phyloP scores from a whole-genome alignment of 306 rosid species.

The Fragaria vesca region DNA sequence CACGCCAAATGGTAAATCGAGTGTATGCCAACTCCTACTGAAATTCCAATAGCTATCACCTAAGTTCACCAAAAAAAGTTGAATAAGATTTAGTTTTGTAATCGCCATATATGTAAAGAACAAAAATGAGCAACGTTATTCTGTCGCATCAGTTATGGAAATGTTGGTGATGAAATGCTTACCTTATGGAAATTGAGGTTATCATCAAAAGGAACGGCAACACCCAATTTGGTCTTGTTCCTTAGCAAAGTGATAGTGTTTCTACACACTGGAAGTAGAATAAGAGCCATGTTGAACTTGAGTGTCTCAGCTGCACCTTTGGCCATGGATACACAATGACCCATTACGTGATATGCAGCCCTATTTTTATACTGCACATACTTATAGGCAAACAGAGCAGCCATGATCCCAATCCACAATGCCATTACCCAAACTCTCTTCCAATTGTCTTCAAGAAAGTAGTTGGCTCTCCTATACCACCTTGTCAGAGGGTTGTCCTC shows the following conservation, averaged over 20 bases:
- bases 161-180: not conserved
- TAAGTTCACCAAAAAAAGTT: not conserved
- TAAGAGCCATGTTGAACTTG: conserved; percentile 64
- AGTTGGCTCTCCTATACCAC: conserved; percentile 30
- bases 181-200: conserved; percentile 59
- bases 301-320: conserved; percentile 75
- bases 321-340: conserved; percentile 52
- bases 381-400: conserved; percentile 49
- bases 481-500: conserved; percentile 37
- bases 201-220: conserved; percentile 50
- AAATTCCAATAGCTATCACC: conserved; percentile 42
- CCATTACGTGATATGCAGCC: conserved; percentile 46
- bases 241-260: conserved; percentile 61
- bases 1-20: conserved; percentile 42
- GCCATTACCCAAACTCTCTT: conserved; percentile 52
- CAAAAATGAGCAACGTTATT: not conserved
- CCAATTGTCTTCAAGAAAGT: conserved; percentile 66
- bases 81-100: no score
- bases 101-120: no score
- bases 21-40: conserved; percentile 42
- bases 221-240: conserved; percentile 50
- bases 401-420: conserved; percentile 46
- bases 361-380: conserved; percentile 42
- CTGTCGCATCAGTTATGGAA: not conserved
- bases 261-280: conserved; percentile 55